Base-by-base conservation (phyloP, 2,329 filamentous ascomycete species). In the Leptographium procerum region DNA sequence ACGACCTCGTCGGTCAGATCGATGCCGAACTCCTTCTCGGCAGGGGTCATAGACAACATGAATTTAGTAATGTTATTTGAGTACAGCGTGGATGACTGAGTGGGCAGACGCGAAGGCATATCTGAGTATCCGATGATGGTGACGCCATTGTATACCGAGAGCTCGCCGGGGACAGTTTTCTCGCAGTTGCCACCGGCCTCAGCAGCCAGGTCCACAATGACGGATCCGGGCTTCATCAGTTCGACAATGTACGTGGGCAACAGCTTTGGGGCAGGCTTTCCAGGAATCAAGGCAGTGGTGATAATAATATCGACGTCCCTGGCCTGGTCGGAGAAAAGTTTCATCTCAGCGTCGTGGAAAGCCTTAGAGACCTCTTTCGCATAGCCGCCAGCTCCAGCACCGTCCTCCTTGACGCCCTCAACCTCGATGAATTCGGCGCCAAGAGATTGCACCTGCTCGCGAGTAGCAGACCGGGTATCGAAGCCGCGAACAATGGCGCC, bases 51-150 rank as follows among this genome's bases (percentile, higher is more conserved):
- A 0, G 90, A 94, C 11, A 96, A 77, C 31, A 95, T 75, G 59
- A 91, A 87, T 68, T 95, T 96, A 64, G 86, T 91, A 66, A 95
- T 91, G 68, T 96, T 96, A 78, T 95, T 96, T 2, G 89, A 94
- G 71, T 95, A 96, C 24, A 96, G 75, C 0, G 89, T 95, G 0
- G 90, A 95, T 0, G 90, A 89, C 70, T 96, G 91, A 0, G 90
- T 95, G 0, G 91, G 89, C 2, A 96, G 78, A 52, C 90, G 82
- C 34, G 90, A 95, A 0, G 91, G 90, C 31, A 95, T 78, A 71
- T 96, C 90, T 50, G 90, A 95, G 70, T 95, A 95, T 36, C 87
- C 90, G 67, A 95, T 92, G 57, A 95, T 80, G 56, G 89, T 92
- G 56, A 95, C 88, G 65, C 86, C 89, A 60, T 90, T 84, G 69